Evolutionary conservation across 2,329 filamentous ascomycete genomes (phyloP).

Genomic region (Zymoseptoria pseudotritici): DNA sequence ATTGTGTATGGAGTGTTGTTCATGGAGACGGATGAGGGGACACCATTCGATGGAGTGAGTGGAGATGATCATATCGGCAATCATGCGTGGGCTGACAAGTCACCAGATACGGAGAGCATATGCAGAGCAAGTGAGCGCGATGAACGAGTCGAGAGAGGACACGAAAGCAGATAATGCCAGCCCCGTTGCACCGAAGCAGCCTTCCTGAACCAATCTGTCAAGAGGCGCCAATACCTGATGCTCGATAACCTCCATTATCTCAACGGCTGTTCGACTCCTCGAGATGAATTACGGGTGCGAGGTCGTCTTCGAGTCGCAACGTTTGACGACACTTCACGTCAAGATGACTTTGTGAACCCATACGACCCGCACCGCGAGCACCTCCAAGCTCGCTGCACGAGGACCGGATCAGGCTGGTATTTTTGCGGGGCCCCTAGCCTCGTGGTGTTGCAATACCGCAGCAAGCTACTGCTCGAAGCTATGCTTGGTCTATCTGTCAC

Average conservation of each 20-base stretch:
- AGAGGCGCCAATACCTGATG: background rate
- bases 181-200: slow-evolving; percentile 7
- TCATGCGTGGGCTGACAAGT: background rate
- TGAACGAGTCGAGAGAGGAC: background rate
- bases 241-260: no score
- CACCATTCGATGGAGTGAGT: slow-evolving; percentile 47
- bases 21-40: slow-evolving; percentile 43
- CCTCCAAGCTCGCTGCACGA: background rate
- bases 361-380: no score
- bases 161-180: slow-evolving; percentile 8
- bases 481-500: background rate
- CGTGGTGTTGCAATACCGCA: background rate
- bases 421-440: background rate
- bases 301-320: background rate
- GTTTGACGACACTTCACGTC: background rate
- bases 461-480: background rate
- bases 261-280: no score
- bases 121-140: slow-evolving; percentile 7
- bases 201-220: slow-evolving; percentile 1
- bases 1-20: slow-evolving; percentile 53
- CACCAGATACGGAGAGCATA: slow-evolving; percentile 12
- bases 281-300: no score
- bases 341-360: background rate
- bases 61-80: background rate
- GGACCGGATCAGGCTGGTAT: background rate